These are phyloP conservation scores for Myrmaecium sp. DNA, from an alignment of 2,329 filamentous ascomycete genomes.

Conservation along the genomic window DNA sequence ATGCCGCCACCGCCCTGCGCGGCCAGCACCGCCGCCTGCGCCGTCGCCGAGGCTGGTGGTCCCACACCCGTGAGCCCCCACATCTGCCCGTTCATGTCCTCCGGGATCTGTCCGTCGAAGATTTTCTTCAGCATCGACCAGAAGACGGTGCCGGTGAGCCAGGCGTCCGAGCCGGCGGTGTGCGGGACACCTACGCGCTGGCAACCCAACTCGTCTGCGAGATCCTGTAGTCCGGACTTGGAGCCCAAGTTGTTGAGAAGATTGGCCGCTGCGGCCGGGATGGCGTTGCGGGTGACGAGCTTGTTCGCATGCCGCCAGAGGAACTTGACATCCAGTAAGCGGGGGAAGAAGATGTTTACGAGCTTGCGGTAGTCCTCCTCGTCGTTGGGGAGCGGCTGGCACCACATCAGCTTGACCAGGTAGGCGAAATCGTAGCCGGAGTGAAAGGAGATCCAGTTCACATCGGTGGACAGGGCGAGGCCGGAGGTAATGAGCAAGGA, in stretches of 20 bases:
- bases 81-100: conserved; percentile 73
- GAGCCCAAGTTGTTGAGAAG: conserved; percentile 74
- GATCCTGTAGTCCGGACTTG: conserved; percentile 83
- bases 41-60: conserved; percentile 38
- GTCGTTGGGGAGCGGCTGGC: conserved; percentile 67
- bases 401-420: conserved; percentile 81
- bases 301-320: conserved; percentile 75
- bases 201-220: conserved; percentile 82
- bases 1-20: conserved; percentile 24
- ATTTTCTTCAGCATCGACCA: conserved; percentile 84
- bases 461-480: conserved; percentile 69
- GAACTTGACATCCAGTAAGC: conserved; percentile 91
- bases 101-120: conserved; percentile 65
- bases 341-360: conserved; percentile 85
- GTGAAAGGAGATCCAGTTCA: conserved; percentile 95
- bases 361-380: conserved; percentile 78
- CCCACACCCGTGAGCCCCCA: conserved; percentile 65
- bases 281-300: conserved; percentile 36
- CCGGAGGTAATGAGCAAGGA: conserved; percentile 82
- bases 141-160: conserved; percentile 86
- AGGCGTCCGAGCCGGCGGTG: conserved; percentile 82
- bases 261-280: conserved; percentile 37
- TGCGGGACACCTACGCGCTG: conserved; percentile 78
- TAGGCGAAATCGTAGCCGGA: conserved; percentile 98
- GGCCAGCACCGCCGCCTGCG: conserved; percentile 25